Evolutionary conservation across 2,329 filamentous ascomycete genomes (phyloP), one percentile per base, ranked within the genome.

Genomic region (Xylariales sp.): DNA sequence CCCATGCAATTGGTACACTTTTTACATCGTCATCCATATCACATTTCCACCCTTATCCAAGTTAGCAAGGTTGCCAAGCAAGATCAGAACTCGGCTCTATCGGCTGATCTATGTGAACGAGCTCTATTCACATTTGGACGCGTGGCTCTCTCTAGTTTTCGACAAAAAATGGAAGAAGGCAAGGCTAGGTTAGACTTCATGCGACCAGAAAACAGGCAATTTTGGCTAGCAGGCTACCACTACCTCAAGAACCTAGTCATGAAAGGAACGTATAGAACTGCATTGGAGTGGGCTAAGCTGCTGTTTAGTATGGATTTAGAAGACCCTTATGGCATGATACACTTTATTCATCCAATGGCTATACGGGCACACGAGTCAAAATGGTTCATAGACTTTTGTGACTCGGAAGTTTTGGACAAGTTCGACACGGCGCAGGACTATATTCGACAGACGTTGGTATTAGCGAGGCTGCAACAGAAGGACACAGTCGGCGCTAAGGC

Each of bases 41-140:
- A 98, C 77, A 91, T 98, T 72, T 96, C 93, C 1, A 94, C 93
- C 1, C 86, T 98, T n/a, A 89, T 98, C 28, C 94, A 97, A 78
- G 94, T 97, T 34, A 97, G 93, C 69, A 93, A 93, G 77, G 92
- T 98, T 57, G 94, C 94, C 12, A 95, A 96, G 78, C 92, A 97
- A 72, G 93, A 97, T 76, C 89, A 93, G 61, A 96, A 98, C 76
- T 91, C 94, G 78, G 89, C 94, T 0, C 87, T 96, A 3, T 90
- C 95, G 0, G 91, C 93, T 3, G 94, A 98, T 75, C 86, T 98
- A 1, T 89, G 97, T 62, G 95, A 98, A 81, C 88, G 96, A 53
- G 94, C 95, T 0, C 86, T 99, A 5, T 98, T 97, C 81, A 92
- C 93, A 0, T 95, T 98, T 77, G 96, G 95, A n/a, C 89, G 95